Evolutionary conservation across 345 rosid genomes (phyloP), one percentile per base, ranked within the genome.

Genomic region (Citrus mangshanensis): DNA sequence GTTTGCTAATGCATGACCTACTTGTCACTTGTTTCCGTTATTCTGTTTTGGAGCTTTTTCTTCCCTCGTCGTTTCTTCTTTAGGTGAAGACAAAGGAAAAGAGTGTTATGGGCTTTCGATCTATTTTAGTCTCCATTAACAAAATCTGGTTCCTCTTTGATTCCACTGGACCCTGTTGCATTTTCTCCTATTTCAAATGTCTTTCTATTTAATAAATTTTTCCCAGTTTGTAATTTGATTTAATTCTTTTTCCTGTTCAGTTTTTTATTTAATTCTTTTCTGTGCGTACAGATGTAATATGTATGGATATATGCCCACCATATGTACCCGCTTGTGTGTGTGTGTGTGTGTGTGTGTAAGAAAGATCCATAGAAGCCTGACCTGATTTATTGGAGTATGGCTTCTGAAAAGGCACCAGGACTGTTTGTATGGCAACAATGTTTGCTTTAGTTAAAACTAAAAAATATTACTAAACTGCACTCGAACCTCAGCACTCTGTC

Each of bases 391-490:
- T 7, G 24, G 27, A 21, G 42, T 19, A 24, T 35, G 18, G 54
- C 27, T 34, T 73, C n/a, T 35, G 46, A 61, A 27, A 61, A 38
- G 46, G 34, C 69, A 22, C 35, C 8, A 10, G 22, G 19, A 40
- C 19, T 73, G 21, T 73, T 73, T 73, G 22, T 60, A 22, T 64
- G 40, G 18, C 28, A 75, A 7, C 30, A 40, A 69, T 34, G 9
- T 35, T 60, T 58, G n/a, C 76, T 81, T 77, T 25, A 58, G 81
- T 51, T 35, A n/a, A 68, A 62, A 64, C 46, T 25, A 22, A 9
- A 54, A 49, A 21, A 51, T 68, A 21, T 40, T 60, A 22, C 60
- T 67, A 74, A 61, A 56, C 25, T 75, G 73, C 68, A 61, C 54
- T n/a, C 12, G 4, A 76, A 38, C 13, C 40, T 28, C 14, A 66